phyloP scores from a whole-genome alignment of 257 asterid genomes.

The Solanum peruvianum region DNA sequence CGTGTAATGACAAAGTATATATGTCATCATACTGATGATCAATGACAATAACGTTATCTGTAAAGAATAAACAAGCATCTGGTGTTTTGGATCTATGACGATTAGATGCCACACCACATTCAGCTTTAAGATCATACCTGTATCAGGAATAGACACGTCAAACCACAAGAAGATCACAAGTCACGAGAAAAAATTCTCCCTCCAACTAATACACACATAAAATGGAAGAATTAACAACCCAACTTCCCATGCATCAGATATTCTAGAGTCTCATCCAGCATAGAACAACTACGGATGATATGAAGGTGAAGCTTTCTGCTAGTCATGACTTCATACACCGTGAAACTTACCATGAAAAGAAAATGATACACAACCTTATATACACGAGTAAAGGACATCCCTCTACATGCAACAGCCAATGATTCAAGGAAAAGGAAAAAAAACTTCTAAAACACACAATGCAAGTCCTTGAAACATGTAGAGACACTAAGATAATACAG shows the following conservation, averaged over 20 bases:
- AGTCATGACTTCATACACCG: not conserved
- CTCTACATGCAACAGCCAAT: not conserved
- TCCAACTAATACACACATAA: not conserved
- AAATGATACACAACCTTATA: not conserved
- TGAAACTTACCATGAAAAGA: not conserved
- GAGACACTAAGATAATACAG: not conserved
- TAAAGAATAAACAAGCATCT: slow-evolving; percentile 93
- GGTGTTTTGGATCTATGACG: slow-evolving; percentile 69
- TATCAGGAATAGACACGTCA: slow-evolving; percentile 4
- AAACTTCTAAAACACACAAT: not conserved
- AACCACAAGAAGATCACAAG: not conserved
- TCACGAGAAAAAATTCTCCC: not conserved
- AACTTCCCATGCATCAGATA: not conserved
- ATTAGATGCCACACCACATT: slow-evolving; percentile 65
- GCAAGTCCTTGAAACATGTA: not conserved
- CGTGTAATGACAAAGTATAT: slow-evolving; percentile 48
- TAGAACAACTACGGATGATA: not conserved
- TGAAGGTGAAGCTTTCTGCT: not conserved
- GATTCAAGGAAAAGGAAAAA: not conserved
- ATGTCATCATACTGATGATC: slow-evolving; percentile 71
- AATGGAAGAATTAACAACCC: not conserved
- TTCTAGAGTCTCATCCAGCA: not conserved
- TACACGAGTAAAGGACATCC: not conserved
- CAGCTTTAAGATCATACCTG: slow-evolving; percentile 96
- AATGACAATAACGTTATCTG: slow-evolving; percentile 72